phyloP scores from a whole-genome alignment of 2,329 filamentous ascomycete genomes.

The Pestalotiopsis sp. region DNA sequence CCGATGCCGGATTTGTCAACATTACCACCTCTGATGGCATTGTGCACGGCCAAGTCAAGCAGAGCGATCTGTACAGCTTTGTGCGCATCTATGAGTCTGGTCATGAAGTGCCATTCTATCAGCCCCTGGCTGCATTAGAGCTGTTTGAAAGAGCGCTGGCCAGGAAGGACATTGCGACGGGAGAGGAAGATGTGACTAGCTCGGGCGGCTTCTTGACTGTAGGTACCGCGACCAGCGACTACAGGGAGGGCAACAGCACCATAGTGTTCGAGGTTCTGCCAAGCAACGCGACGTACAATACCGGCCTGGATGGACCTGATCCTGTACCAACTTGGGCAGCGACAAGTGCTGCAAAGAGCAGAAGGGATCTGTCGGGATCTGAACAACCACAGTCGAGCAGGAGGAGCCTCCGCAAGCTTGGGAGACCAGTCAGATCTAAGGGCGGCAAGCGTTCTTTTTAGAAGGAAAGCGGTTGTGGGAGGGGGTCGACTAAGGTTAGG shows the following conservation, averaged over 20 bases:
- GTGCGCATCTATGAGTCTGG: constrained; percentile 43
- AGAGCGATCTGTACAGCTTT: constrained; percentile 49
- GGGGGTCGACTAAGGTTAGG: neutral
- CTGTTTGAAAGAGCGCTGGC: constrained; percentile 49
- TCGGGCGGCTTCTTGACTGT: constrained; percentile 33
- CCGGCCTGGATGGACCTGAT: constrained; percentile 27
- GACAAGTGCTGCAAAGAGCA: neutral
- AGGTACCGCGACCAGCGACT: constrained; percentile 41
- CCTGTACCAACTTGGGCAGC: neutral
- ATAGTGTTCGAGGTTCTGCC: constrained; percentile 32
- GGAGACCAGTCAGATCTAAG: constrained; percentile 5
- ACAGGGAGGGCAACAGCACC: constrained; percentile 41
- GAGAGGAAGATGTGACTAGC: constrained; percentile 23
- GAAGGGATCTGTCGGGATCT: neutral
- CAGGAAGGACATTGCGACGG: constrained; percentile 50
- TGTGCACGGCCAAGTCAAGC: constrained; percentile 52
- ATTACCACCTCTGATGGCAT: constrained; percentile 37
- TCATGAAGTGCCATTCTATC: constrained; percentile 52
- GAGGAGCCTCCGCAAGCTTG: constrained; percentile 3
- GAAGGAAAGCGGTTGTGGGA: neutral
- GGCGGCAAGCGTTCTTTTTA: constrained; percentile 5
- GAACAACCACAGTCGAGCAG: neutral
- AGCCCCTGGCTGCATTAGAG: constrained; percentile 47
- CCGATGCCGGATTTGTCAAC: constrained; percentile 46
- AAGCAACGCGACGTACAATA: constrained; percentile 33